Evolutionary conservation across 2,329 filamentous ascomycete species (phyloP).

Genomic region (Trichophyton rubrum): DNA sequence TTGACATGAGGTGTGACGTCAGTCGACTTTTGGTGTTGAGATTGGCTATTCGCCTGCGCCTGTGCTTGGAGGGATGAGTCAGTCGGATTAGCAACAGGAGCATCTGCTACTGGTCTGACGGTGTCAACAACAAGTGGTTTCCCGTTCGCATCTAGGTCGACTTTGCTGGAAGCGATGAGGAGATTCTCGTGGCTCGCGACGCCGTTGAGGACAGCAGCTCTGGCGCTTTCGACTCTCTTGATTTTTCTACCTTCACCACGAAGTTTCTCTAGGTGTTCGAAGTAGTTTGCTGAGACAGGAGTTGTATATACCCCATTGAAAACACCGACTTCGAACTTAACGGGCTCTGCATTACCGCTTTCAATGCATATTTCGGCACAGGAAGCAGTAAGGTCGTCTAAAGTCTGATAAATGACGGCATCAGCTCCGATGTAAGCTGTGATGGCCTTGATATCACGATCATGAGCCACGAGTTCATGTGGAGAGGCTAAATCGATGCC

Average conservation of each 20-base stretch:
- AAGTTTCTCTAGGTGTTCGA: conserved; percentile 62
- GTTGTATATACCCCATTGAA: conserved; percentile 85
- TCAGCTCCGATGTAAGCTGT: conserved; percentile 60
- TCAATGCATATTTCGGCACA: conserved; percentile 55
- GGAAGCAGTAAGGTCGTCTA: conserved; percentile 67
- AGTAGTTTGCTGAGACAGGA: conserved; percentile 65
- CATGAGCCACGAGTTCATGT: conserved; percentile 57
- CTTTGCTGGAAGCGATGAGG: conserved; percentile 50
- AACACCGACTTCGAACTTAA: conserved; percentile 77
- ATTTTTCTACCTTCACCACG: conserved; percentile 57
- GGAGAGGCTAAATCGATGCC: conserved; percentile 64
- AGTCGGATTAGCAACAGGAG: neutral
- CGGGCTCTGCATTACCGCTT: conserved; percentile 42
- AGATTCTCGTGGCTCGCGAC: conserved; percentile 49
- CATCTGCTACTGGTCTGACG: conserved; percentile 37
- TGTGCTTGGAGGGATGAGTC: neutral
- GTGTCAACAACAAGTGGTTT: conserved; percentile 28
- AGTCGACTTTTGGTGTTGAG: too few relatives aligned
- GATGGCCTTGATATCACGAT: conserved; percentile 49
- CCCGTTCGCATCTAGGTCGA: conserved; percentile 43
- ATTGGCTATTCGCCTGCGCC: neutral
- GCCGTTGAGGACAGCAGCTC: conserved; percentile 52
- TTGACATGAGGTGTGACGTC: conserved; percentile 32
- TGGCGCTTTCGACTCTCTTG: conserved; percentile 53
- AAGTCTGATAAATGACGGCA: conserved; percentile 61